These are phyloP conservation scores for Metarhizium robertsii DNA, from an alignment of 2,329 filamentous ascomycete species.

Conservation along the genomic window DNA sequence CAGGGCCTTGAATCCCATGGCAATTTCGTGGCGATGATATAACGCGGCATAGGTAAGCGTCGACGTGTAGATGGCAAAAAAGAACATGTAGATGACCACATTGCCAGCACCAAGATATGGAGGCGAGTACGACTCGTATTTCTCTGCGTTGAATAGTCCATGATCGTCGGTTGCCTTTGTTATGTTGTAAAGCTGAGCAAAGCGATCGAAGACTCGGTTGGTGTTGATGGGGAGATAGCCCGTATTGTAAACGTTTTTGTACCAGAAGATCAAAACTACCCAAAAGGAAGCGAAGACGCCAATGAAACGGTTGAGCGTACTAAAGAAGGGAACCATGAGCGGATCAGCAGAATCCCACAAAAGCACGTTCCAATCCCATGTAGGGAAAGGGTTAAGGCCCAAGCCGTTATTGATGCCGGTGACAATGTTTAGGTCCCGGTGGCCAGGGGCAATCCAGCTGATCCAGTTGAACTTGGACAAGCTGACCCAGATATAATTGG, in stretches of 20 bases:
- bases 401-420: constrained; percentile 35
- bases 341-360: constrained; percentile 34
- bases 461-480: constrained; percentile 47
- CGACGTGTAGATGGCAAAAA: constrained; percentile 45
- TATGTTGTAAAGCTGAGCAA: constrained; percentile 37
- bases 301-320: constrained; percentile 52
- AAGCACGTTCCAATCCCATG: constrained; percentile 39
- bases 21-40: constrained; percentile 43
- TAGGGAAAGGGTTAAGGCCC: constrained; percentile 36
- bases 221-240: constrained; percentile 45
- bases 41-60: constrained; percentile 40
- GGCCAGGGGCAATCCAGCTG: constrained; percentile 43
- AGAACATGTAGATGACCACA: constrained; percentile 43
- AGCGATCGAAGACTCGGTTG: constrained; percentile 41
- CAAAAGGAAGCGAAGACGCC: constrained; percentile 46
- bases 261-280: constrained; percentile 49
- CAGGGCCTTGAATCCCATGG: constrained; percentile 37
- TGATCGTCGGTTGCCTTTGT: constrained; percentile 29
- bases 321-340: constrained; percentile 44
- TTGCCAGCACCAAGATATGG: constrained; percentile 41
- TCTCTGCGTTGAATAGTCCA: constrained; percentile 33
- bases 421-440: constrained; percentile 31
- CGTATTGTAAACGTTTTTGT: constrained; percentile 47
- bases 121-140: constrained; percentile 41
- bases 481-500: constrained; percentile 42